phyloP scores from a whole-genome alignment of 2,329 filamentous ascomycete species.

The Pyrenochaeta sp. region DNA sequence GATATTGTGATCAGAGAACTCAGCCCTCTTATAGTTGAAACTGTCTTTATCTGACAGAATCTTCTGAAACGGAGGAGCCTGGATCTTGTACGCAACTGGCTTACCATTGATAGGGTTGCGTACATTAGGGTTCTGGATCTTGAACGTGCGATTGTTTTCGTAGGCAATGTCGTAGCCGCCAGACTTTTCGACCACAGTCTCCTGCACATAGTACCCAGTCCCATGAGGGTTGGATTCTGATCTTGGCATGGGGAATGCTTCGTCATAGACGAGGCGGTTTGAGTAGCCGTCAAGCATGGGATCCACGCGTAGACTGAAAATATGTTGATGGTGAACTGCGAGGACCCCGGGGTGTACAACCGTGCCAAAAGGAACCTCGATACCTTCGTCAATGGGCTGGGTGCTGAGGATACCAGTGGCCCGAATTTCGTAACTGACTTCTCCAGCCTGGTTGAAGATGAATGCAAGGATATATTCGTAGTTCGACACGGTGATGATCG shows the following conservation, averaged over 20 bases:
- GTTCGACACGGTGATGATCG: slow-evolving; percentile 75
- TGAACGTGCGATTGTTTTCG: slow-evolving; percentile 57
- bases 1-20: slow-evolving; percentile 66
- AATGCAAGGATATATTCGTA: slow-evolving; percentile 79
- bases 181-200: slow-evolving; percentile 59
- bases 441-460: slow-evolving; percentile 75
- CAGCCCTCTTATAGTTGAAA: slow-evolving; percentile 65
- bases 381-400: slow-evolving; percentile 71
- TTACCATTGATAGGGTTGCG: slow-evolving; percentile 59
- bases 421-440: slow-evolving; percentile 72
- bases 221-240: slow-evolving; percentile 65
- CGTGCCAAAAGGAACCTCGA: slow-evolving; percentile 72
- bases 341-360: slow-evolving; percentile 75
- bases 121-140: slow-evolving; percentile 57
- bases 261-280: slow-evolving; percentile 60
- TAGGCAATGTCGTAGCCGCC: slow-evolving; percentile 60
- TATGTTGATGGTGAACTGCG: slow-evolving; percentile 77
- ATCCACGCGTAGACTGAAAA: slow-evolving; percentile 67
- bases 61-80: slow-evolving; percentile 59
- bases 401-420: slow-evolving; percentile 75
- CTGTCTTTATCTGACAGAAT: slow-evolving; percentile 62
- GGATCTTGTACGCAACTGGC: slow-evolving; percentile 61
- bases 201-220: slow-evolving; percentile 57
- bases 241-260: slow-evolving; percentile 68
- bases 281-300: slow-evolving; percentile 56